A percentile compares a stretch with the other conserved stretches of the same genome.
Evolutionary conservation across 2,329 filamentous ascomycete genomes (phyloP).

Genomic region (Ophiocordyceps robertsii): DNA sequence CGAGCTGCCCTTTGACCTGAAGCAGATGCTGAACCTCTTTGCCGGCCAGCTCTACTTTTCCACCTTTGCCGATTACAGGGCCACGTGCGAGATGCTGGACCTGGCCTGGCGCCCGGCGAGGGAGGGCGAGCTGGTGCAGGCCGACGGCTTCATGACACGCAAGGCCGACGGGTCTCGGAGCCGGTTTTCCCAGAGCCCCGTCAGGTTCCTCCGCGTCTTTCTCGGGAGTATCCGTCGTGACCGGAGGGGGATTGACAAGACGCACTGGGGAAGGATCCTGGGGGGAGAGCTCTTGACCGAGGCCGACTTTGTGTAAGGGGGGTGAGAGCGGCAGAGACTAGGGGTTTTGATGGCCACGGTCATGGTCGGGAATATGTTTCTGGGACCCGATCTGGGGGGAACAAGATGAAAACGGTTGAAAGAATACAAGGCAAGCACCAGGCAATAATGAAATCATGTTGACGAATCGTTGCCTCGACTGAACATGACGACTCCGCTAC

Average conservation of each 20-base stretch:
- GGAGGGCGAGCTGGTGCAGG: not conserved
- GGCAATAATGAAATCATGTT: too few relatives aligned
- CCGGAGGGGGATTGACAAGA: not conserved
- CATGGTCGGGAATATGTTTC: too few relatives aligned
- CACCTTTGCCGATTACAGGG: not conserved
- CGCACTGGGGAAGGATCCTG: not conserved
- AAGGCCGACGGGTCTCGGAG: not conserved
- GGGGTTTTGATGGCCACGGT: too few relatives aligned
- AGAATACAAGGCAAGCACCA: too few relatives aligned
- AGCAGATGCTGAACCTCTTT: not conserved
- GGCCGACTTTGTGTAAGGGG: not conserved
- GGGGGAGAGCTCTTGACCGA: not conserved
- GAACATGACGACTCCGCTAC: not conserved
- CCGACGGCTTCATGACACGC: not conserved
- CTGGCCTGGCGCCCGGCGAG: not conserved
- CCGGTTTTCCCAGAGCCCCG: not conserved
- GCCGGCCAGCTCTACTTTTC: constrained; percentile 1
- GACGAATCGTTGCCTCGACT: not conserved
- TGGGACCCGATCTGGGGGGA: too few relatives aligned
- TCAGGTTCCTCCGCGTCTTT: not conserved
- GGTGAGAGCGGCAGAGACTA: not conserved
- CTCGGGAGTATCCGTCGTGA: not conserved
- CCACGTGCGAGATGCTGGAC: not conserved
- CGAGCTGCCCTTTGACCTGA: not conserved
- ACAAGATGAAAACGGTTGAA: too few relatives aligned